Conservation (phyloP, 176 grass and related monocot species). For the Juncus effusus region DNA sequence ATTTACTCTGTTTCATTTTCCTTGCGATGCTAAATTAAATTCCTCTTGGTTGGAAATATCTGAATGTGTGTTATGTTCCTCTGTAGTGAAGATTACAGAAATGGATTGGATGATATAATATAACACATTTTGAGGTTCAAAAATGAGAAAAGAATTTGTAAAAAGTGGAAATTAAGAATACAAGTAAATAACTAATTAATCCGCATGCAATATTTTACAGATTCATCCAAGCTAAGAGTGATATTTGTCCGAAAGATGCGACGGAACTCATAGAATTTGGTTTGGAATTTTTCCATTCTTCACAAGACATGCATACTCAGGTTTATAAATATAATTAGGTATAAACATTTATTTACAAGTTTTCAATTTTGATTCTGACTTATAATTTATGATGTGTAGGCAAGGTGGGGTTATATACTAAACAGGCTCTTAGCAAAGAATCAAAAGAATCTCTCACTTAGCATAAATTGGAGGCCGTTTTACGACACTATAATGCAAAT, state of each 20-base stretch:
- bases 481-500: slow-evolving; percentile 79
- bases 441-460: slow-evolving; percentile 55
- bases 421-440: slow-evolving; percentile 71
- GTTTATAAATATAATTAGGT: slow-evolving; percentile 33
- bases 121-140: too few species aligned
- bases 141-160: too few species aligned
- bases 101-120: neutral
- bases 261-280: slow-evolving; percentile 74
- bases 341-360: slow-evolving; percentile 10
- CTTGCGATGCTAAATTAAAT: slow-evolving; percentile 12
- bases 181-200: neutral
- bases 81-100: neutral
- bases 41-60: slow-evolving; percentile 7
- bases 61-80: neutral
- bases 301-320: slow-evolving; percentile 74
- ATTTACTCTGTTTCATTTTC: neutral
- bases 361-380: slow-evolving; percentile 2
- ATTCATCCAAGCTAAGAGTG: slow-evolving; percentile 91
- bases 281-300: slow-evolving; percentile 67
- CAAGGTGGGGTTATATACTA: slow-evolving; percentile 79
- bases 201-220: slow-evolving; percentile 32
- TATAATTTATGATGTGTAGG: slow-evolving; percentile 36
- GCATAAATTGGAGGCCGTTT: slow-evolving; percentile 75
- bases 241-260: slow-evolving; percentile 62
- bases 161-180: too few species aligned